Percentiles rank a stretch among this genome's conserved stretches.
Evolutionary conservation across 73 alveolate genomes (phyloP).

Genomic region (Paramecium pentaurelia): DNA sequence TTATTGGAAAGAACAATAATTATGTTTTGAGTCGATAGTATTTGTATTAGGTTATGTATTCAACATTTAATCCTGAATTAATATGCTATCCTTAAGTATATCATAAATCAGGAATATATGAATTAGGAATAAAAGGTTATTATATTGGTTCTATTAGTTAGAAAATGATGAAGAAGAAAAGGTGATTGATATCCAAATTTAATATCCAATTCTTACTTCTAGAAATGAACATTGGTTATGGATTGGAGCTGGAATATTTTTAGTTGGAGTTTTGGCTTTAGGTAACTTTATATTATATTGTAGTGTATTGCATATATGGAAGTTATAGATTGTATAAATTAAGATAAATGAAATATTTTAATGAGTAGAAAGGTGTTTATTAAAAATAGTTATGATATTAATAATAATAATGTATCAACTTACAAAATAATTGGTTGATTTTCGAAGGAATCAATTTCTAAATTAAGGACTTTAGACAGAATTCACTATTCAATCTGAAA

Average conservation of each 20-base stretch:
- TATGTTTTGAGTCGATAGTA: not conserved
- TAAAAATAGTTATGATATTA: not conserved
- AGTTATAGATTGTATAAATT: not conserved
- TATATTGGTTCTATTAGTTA: not conserved
- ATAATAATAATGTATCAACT: not conserved
- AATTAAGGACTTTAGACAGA: slow-evolving; percentile 19
- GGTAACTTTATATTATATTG: not conserved
- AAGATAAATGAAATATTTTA: not conserved
- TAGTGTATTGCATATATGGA: not conserved
- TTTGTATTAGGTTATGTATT: not conserved
- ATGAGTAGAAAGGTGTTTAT: not conserved
- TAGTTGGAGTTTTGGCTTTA: not conserved
- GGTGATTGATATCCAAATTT: not conserved
- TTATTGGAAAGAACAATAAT: not conserved
- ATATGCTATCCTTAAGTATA: not conserved
- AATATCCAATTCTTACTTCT: not conserved
- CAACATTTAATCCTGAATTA: not conserved
- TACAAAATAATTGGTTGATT: slow-evolving; percentile 28
- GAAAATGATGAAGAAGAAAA: not conserved
- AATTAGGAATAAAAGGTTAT: not conserved
- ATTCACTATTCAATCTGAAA: slow-evolving; percentile 19
- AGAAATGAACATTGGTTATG: not conserved
- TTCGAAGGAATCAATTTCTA: slow-evolving; percentile 17
- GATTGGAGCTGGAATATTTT: not conserved
- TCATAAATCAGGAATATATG: not conserved